A percentile compares a stretch with the other conserved stretches of the same genome.
Evolutionary conservation across 495 filamentous ascomycete species (phyloP).

Genomic region (Xylaria flabelliformis): DNA sequence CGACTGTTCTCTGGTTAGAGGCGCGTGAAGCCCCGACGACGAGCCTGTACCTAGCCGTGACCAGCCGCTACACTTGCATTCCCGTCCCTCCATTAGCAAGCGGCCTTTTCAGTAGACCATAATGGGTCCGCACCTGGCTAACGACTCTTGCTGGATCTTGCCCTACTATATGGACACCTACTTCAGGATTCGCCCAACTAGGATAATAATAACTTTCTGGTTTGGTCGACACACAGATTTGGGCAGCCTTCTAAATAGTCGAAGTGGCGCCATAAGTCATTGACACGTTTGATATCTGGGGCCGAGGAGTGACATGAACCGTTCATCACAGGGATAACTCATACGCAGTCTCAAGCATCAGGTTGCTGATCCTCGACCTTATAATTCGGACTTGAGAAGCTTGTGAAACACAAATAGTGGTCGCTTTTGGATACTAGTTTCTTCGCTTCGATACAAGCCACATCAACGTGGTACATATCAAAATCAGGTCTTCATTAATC

Average conservation of each 20-base stretch:
- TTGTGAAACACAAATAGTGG: background rate
- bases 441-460: background rate
- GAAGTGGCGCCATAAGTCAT: conserved; percentile 2
- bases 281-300: conserved; percentile 12
- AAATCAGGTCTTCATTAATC: background rate
- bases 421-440: background rate
- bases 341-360: background rate
- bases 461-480: background rate
- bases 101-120: background rate
- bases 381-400: too few species aligned
- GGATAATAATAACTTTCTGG: background rate
- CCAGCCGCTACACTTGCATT: background rate
- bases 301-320: background rate
- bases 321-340: background rate
- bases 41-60: background rate
- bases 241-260: conserved; percentile 4
- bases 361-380: background rate
- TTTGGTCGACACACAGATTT: conserved; percentile 1
- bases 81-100: conserved; percentile 3
- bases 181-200: background rate
- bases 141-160: background rate
- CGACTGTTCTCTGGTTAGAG: background rate
- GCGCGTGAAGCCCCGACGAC: background rate
- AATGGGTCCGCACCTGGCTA: background rate
- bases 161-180: background rate